Evolutionary conservation across 2,329 filamentous ascomycete species (phyloP).

Genomic region (Neurospora sp.): DNA sequence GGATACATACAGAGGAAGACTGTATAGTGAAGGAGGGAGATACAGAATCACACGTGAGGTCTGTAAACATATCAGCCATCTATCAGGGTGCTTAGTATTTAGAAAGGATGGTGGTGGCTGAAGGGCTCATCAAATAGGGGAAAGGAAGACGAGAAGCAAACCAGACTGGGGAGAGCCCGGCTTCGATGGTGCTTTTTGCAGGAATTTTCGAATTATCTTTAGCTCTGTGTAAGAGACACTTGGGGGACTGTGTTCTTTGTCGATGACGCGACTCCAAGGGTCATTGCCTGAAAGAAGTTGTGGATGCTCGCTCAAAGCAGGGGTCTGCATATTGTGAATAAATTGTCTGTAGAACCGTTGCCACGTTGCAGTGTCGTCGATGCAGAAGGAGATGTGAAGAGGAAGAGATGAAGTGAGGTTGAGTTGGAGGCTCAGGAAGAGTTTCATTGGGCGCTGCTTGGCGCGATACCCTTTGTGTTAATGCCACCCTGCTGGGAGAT

Average conservation of each 20-base stretch:
- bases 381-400: background rate
- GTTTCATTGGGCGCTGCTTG: background rate
- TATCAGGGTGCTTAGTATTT: background rate
- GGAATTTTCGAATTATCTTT: background rate
- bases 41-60: background rate
- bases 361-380: background rate
- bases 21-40: background rate
- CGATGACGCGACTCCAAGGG: background rate
- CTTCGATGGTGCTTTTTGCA: background rate
- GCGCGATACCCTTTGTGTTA: background rate
- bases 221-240: background rate
- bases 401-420: background rate
- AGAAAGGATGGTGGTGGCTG: background rate
- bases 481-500: background rate
- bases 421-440: background rate
- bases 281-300: background rate
- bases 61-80: background rate
- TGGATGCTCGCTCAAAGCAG: background rate
- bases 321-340: background rate
- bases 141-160: background rate
- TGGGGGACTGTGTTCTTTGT: background rate
- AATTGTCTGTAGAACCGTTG: background rate
- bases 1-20: background rate
- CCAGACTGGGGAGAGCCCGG: background rate
- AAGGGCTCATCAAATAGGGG: background rate